Base-by-base conservation (phyloP, 2,329 filamentous ascomycete genomes). In the Aspergillus sp. region DNA sequence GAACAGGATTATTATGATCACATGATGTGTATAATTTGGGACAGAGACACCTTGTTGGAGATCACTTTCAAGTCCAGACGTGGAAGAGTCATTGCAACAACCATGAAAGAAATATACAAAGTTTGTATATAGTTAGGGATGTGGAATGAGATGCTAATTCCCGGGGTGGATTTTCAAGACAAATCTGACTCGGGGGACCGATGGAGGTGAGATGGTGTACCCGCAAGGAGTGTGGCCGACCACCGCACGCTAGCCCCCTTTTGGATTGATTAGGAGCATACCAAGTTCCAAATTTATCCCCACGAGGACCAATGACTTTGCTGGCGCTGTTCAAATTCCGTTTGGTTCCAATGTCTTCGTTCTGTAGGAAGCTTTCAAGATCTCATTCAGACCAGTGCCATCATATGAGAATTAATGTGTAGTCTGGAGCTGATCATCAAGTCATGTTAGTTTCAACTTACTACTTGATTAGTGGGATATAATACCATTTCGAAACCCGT, bases 221-320 rank as follows among this genome's bases (percentile, higher is more conserved):
- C 54, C 54, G 54, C 49, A 54, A 50, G 38, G 47, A 57, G 39
- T 52, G 39, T 52, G 21, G 19, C 47, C 47, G 47, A 50, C 47
- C 47, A 50, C 47, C 23, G 25, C 44, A 49, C 47, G 25, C 47
- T 50, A 50, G 47, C 36, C 11, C 23, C 17, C 55, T 17, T 50
- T 30, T 21, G 49, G 49, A 36, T 50, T 38, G 52, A 21, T 38
- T 57, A 50, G 54, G 13, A 39, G 10, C 44, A 36, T 15, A 36
- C 36, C 42, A 17, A 15, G 39, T 42, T 41, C 62, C 51, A 58
- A 48, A 59, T 57, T 51, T 48, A 48, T 59, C 51, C 47, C 47
- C 60, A 58, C 51, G 57, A 62, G 57, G 50, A n/a, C 49, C 23
- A 36, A 52, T 41, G 51, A 48, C 55, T 54, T 19, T 52, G 44